phyloP scores from a whole-genome alignment of 208 protist genomes.

The Trypanosoma cruzi region DNA sequence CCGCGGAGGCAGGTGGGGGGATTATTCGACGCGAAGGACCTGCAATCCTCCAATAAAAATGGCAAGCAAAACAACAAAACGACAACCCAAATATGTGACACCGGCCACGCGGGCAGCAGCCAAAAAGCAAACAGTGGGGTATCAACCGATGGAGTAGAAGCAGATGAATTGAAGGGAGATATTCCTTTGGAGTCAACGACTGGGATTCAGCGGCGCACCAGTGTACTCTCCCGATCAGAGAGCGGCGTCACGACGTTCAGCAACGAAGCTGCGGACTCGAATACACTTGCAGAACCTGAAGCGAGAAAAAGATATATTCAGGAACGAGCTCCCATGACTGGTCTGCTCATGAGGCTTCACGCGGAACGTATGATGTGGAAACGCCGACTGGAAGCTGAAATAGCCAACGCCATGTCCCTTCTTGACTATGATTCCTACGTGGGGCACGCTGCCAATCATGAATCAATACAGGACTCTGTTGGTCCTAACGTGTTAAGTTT shows the following conservation, averaged over 20 bases:
- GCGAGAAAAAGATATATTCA: constrained; percentile 31
- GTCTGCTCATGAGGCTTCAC: constrained; percentile 35
- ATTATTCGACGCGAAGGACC: neutral
- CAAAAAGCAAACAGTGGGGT: too few relatives aligned
- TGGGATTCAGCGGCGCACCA: too few relatives aligned
- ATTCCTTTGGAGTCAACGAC: neutral
- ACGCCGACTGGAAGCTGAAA: constrained; percentile 51
- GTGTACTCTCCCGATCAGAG: neutral
- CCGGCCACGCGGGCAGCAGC: too few relatives aligned
- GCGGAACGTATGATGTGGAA: constrained; percentile 36
- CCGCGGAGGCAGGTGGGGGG: too few relatives aligned
- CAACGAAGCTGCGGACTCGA: neutral
- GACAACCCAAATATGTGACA: too few relatives aligned
- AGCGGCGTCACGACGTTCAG: neutral
- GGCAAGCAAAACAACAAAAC: too few relatives aligned
- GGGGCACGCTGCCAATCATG: neutral
- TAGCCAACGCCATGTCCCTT: constrained; percentile 38
- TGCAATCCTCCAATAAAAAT: too few relatives aligned
- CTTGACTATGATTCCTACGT: constrained; percentile 60
- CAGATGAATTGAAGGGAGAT: neutral
- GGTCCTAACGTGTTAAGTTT: neutral
- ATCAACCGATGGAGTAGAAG: neutral
- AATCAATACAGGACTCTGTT: neutral
- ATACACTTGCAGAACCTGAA: constrained; percentile 5
- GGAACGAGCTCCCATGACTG: constrained; percentile 46